phyloP scores from a whole-genome alignment of 371 early-diverging fungal species.

The Mortierella sp. region DNA sequence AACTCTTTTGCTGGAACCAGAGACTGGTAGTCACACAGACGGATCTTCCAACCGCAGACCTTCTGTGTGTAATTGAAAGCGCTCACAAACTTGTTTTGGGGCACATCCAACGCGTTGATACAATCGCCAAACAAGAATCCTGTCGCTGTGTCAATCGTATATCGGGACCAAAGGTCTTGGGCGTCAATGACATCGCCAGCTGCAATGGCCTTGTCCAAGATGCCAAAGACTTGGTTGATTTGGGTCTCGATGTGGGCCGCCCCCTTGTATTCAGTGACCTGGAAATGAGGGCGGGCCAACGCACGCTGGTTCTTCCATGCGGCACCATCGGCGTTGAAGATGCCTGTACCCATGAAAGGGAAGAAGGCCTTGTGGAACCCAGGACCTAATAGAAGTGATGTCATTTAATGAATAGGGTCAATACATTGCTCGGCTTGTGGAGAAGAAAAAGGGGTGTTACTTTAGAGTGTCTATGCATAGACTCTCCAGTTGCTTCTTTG shows the following conservation, averaged over 20 bases:
- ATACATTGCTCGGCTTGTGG: neutral
- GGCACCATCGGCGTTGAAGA: slow-evolving; percentile 52
- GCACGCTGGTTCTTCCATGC: slow-evolving; percentile 55
- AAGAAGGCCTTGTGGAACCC: slow-evolving; percentile 47
- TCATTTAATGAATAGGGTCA: neutral
- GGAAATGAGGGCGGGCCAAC: slow-evolving; percentile 53
- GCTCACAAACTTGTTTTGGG: slow-evolving; percentile 40
- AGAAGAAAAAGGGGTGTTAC: slow-evolving; percentile 20
- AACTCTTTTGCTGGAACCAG: slow-evolving; percentile 31
- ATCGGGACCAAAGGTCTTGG: slow-evolving; percentile 53
- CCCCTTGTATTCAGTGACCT: slow-evolving; percentile 54
- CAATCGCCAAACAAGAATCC: slow-evolving; percentile 52
- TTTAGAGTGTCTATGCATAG: slow-evolving; percentile 22
- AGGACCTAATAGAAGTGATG: slow-evolving; percentile 24
- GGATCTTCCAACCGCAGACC: slow-evolving; percentile 54
- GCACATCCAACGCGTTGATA: slow-evolving; percentile 43
- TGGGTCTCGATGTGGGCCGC: slow-evolving; percentile 54
- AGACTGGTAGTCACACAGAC: slow-evolving; percentile 51
- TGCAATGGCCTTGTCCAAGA: slow-evolving; percentile 39
- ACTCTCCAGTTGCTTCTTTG: too few relatives aligned
- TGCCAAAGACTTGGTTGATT: slow-evolving; percentile 52
- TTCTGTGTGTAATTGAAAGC: slow-evolving; percentile 53
- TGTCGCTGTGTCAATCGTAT: slow-evolving; percentile 51
- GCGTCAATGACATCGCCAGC: slow-evolving; percentile 34
- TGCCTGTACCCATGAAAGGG: slow-evolving; percentile 55